Conservation (phyloP, 1,139 yeast species). For the Candida neerlandica region DNA sequence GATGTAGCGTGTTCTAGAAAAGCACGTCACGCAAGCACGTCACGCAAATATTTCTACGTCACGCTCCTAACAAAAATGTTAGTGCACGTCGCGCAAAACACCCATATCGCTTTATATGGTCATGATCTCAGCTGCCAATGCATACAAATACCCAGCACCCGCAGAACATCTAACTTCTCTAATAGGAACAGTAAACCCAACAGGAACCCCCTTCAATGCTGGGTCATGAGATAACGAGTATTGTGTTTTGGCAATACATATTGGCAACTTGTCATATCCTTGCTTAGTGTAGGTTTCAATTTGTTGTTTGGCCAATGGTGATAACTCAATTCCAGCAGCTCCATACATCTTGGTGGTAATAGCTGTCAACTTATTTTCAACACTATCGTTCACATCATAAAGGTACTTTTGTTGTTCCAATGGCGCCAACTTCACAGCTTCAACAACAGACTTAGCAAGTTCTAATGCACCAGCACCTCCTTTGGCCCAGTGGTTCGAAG, state of each 20-base stretch:
- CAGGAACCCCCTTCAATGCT: conserved; percentile 89
- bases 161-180: conserved; percentile 92
- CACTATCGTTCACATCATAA: conserved; percentile 64
- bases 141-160: conserved; percentile 97
- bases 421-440: conserved; percentile 55
- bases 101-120: no score
- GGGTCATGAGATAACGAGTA: conserved; percentile 96
- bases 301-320: conserved; percentile 82
- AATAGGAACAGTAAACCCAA: conserved; percentile 91
- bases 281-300: conserved; percentile 82
- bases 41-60: no score
- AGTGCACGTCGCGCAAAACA: no score
- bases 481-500: conserved; percentile 96
- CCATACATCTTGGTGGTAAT: conserved; percentile 95
- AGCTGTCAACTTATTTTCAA: conserved; percentile 78
- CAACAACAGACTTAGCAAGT: conserved; percentile 82
- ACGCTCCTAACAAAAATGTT: no score
- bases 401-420: conserved; percentile 58
- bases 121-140: conserved; percentile 95
- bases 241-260: conserved; percentile 97
- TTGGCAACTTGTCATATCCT: conserved; percentile 91
- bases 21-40: no score
- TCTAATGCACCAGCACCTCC: conserved; percentile 95
- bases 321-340: conserved; percentile 84
- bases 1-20: no score